phyloP scores from a whole-genome alignment of 176 grass and related monocot species.

The Chrysopogon serrulatus region DNA sequence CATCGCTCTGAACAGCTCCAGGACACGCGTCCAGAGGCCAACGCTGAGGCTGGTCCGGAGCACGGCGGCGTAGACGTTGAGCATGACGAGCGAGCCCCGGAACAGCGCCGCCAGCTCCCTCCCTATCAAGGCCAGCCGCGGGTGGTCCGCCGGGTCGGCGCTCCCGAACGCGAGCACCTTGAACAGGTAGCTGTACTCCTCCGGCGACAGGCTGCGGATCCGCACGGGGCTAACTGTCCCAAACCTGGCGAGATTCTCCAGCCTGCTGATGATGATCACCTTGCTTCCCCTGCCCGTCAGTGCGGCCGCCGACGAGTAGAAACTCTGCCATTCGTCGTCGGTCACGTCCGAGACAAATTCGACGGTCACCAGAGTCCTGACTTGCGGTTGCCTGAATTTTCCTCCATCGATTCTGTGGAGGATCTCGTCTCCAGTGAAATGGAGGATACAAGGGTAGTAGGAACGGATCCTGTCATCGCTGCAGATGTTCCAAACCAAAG shows the following conservation, averaged over 20 bases:
- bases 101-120: constrained; percentile 10
- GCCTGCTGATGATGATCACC: constrained; percentile 19
- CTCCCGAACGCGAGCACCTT: constrained; percentile 33
- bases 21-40: constrained; percentile 7
- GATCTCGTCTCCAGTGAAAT: constrained; percentile 7
- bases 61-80: constrained; percentile 19
- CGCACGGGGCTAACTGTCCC: not conserved
- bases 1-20: not conserved
- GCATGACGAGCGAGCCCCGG: constrained; percentile 7
- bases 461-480: not conserved
- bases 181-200: constrained; percentile 35
- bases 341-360: not conserved
- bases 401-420: not conserved
- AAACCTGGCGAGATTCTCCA: not conserved
- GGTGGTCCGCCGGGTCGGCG: constrained; percentile 11
- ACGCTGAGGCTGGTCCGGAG: constrained; percentile 1
- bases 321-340: not conserved
- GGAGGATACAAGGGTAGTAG: constrained; percentile 1
- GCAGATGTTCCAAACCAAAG: not conserved
- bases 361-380: constrained; percentile 3
- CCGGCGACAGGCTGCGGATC: not conserved
- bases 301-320: not conserved
- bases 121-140: not conserved
- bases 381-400: not conserved
- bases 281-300: not conserved